Evolutionary conservation across 306 rosid species (phyloP).

Genomic region (Senna siamea): DNA sequence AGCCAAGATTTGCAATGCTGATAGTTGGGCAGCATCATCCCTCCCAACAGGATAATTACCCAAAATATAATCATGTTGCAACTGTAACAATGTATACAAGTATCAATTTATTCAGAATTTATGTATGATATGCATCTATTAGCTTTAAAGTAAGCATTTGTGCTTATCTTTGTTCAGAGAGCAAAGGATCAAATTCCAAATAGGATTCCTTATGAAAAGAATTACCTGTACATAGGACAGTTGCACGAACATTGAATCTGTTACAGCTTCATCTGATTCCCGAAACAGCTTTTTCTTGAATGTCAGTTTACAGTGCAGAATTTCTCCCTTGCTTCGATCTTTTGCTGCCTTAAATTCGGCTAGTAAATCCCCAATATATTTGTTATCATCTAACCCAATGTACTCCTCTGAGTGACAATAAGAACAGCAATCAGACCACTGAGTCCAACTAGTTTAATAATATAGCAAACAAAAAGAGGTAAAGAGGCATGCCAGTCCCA

Average conservation of each 20-base stretch:
- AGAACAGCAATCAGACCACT: constrained; percentile 43
- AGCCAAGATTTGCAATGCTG: constrained; percentile 89
- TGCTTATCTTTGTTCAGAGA: neutral
- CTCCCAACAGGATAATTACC: constrained; percentile 96
- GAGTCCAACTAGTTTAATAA: constrained; percentile 24
- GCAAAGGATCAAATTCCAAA: neutral
- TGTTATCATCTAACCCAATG: constrained; percentile 88
- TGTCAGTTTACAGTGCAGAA: constrained; percentile 81
- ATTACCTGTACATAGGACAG: constrained; percentile 90
- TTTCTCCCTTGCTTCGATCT: constrained; percentile 94
- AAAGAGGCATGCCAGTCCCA: constrained; percentile 66
- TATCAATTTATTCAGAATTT: constrained; percentile 16
- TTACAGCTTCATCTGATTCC: constrained; percentile 92
- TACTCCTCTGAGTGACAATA: constrained; percentile 73
- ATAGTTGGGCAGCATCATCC: constrained; percentile 89
- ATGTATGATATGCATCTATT: constrained; percentile 20
- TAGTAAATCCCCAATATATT: constrained; percentile 83
- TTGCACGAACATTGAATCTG: constrained; percentile 93
- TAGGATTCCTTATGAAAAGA: constrained; percentile 17
- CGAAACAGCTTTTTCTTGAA: constrained; percentile 88
- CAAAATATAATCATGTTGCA: constrained; percentile 92
- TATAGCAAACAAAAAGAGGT: constrained; percentile 19
- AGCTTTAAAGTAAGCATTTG: neutral
- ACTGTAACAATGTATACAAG: constrained; percentile 57
- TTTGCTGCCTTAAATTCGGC: constrained; percentile 86